Base-by-base conservation (phyloP, 2,329 filamentous ascomycete genomes). In the Taxawa tesnikishii region DNA sequence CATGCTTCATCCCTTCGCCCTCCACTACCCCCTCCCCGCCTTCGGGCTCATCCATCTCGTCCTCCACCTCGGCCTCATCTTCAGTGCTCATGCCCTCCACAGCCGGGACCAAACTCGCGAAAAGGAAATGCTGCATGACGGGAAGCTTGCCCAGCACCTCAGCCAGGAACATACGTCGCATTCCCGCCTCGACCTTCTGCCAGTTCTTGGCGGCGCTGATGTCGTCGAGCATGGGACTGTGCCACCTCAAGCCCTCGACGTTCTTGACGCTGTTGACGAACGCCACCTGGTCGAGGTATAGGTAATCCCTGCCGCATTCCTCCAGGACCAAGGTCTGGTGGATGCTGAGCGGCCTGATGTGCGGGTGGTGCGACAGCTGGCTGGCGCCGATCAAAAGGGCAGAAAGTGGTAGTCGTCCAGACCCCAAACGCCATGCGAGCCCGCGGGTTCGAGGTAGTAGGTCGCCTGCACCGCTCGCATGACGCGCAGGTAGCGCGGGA, bases 61-160 rank as follows among this genome's bases (percentile, higher is more conserved):
- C 59, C 9, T 62, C 67, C 2, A 56, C 58, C 15, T 69, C 65
- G 1, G 59, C 58, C 28, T 73, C 68, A 15, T 60, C 59, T 44
- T 76, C 73, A 28, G 65, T 68, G 40, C 74, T 81, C 90, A 98
- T 96, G 2, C 74, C 83, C 14, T 83, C 73, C 0, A 68, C 73
- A 0, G 88, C 84, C 0, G 83, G 79, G 2, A 98, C 68, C 31
- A 98, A 58, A 6, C 76, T 79, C 1, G 90, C 90, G 50, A 98
- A 98, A 33, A 98, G 51, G 47, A 98, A 98, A 55, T 98, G 92
- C 59, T 98, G 90, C 85, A 96, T 96, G 26, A 98, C 88, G 1
- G 90, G 90, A 34, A 98, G 55, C 58, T 98, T 98, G 18, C 81
- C 77, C 31, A 98, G 58, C 1, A 98, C 88, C 57, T 98, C 90